Conservation (phyloP, 169 alveolate species). For the Plasmodium knowlesi region DNA sequence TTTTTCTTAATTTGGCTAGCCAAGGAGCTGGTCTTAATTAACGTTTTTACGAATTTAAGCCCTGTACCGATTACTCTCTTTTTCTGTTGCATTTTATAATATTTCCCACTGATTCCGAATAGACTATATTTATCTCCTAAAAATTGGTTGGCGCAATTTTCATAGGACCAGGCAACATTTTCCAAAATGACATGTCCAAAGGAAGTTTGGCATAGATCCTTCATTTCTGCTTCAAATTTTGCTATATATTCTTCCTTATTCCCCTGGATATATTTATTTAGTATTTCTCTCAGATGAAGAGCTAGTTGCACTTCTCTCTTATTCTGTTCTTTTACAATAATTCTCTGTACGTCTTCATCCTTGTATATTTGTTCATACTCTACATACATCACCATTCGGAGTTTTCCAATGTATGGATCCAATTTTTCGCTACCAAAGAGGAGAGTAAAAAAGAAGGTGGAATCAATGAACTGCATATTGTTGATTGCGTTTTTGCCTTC, state of each 20-base stretch:
- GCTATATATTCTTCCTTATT: conserved; percentile 83
- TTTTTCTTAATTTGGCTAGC: conserved; percentile 80
- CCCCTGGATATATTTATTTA: conserved; percentile 85
- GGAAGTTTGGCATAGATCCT: conserved; percentile 86
- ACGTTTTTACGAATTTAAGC: conserved; percentile 84
- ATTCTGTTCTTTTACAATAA: conserved; percentile 82
- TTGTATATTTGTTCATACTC: conserved; percentile 82
- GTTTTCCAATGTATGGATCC: conserved; percentile 91
- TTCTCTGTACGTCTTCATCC: conserved; percentile 67
- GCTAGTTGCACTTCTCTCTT: conserved; percentile 90
- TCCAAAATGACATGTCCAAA: conserved; percentile 89
- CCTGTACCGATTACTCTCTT: conserved; percentile 85
- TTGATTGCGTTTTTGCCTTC: conserved; percentile 93
- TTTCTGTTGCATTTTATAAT: conserved; percentile 88
- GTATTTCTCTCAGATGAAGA: conserved; percentile 83
- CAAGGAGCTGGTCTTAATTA: conserved; percentile 86
- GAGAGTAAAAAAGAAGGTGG: conserved; percentile 89
- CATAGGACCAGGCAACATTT: conserved; percentile 93
- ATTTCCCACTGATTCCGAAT: conserved; percentile 88
- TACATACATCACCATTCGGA: conserved; percentile 88
- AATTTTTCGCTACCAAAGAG: conserved; percentile 91
- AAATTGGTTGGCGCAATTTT: conserved; percentile 89
- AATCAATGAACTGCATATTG: conserved; percentile 91
- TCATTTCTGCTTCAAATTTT: conserved; percentile 81
- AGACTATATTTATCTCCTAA: conserved; percentile 89